Conservation (phyloP, 129 eudicot species). For the Tagetes erecta region DNA sequence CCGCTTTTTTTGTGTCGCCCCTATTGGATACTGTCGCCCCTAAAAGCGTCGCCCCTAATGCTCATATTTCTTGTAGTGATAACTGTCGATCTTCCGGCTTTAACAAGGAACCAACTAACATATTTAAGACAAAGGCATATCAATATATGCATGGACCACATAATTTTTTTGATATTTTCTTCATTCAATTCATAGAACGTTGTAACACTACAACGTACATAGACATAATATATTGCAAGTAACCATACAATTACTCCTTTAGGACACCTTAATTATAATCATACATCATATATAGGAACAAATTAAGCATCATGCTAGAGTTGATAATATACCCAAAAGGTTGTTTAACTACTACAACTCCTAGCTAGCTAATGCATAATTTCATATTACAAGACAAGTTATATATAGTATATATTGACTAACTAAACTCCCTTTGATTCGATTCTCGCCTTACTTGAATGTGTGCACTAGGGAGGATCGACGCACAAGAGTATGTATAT, state of each 20-base stretch:
- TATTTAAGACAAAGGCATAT: slow-evolving; percentile 39
- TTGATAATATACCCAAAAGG: slow-evolving; percentile 31
- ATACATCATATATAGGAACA: slow-evolving; percentile 26
- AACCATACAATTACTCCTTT: slow-evolving; percentile 37
- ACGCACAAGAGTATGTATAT: not conserved
- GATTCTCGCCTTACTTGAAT: slow-evolving; percentile 10
- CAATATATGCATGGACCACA: slow-evolving; percentile 36
- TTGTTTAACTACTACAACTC: slow-evolving; percentile 23
- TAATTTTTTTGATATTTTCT: slow-evolving; percentile 33
- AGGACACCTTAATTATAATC: slow-evolving; percentile 26
- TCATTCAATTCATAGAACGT: slow-evolving; percentile 39
- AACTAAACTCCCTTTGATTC: slow-evolving; percentile 9
- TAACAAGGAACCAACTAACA: slow-evolving; percentile 49
- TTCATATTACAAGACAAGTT: slow-evolving; percentile 16
- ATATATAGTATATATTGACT: slow-evolving; percentile 11
- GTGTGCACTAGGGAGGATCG: slow-evolving; percentile 15
- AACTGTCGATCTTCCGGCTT: slow-evolving; percentile 37
- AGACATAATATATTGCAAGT: slow-evolving; percentile 21
- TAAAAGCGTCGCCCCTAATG: too few relatives aligned
- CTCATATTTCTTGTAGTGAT: too few relatives aligned
- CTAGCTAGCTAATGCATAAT: not conserved
- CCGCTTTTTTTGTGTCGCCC: too few relatives aligned
- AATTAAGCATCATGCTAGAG: slow-evolving; percentile 29
- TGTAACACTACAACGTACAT: slow-evolving; percentile 27
- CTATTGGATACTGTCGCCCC: too few relatives aligned